Evolutionary conservation across 306 rosid genomes (phyloP).

Genomic region (Comarum palustre): DNA sequence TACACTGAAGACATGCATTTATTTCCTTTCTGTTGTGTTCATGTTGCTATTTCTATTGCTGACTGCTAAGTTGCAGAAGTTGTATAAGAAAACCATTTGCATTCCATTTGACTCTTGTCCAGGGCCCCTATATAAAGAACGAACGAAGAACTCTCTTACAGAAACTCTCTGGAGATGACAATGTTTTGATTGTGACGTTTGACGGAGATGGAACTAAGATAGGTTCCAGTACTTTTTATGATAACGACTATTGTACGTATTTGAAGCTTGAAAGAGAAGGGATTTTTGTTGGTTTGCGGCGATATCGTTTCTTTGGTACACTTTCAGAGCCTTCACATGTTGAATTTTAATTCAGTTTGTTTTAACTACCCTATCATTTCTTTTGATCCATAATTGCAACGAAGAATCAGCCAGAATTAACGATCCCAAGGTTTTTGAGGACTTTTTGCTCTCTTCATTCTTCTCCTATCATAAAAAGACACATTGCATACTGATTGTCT

Average conservation of each 20-base stretch:
- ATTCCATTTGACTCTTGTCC: neutral
- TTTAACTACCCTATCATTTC: neutral
- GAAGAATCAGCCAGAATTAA: neutral
- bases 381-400: neutral
- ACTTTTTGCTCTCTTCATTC: neutral
- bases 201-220: conserved; percentile 17
- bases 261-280: conserved; percentile 57
- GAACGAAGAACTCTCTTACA: conserved; percentile 56
- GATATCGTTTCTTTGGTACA: conserved; percentile 67
- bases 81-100: neutral
- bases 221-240: neutral
- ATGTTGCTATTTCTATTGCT: too few relatives aligned
- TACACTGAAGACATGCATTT: too few relatives aligned
- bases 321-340: conserved; percentile 2
- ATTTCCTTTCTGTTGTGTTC: too few relatives aligned
- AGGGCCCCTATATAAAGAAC: conserved; percentile 56
- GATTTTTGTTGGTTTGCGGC: conserved; percentile 57
- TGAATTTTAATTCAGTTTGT: neutral
- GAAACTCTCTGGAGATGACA: conserved; percentile 66
- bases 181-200: conserved; percentile 53
- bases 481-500: neutral
- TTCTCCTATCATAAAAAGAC: neutral
- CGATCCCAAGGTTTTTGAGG: neutral
- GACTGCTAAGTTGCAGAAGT: too few relatives aligned
- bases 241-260: conserved; percentile 30